Base-by-base conservation (phyloP, 768 basidiomycete species). In the Leccinum uliginosum region DNA sequence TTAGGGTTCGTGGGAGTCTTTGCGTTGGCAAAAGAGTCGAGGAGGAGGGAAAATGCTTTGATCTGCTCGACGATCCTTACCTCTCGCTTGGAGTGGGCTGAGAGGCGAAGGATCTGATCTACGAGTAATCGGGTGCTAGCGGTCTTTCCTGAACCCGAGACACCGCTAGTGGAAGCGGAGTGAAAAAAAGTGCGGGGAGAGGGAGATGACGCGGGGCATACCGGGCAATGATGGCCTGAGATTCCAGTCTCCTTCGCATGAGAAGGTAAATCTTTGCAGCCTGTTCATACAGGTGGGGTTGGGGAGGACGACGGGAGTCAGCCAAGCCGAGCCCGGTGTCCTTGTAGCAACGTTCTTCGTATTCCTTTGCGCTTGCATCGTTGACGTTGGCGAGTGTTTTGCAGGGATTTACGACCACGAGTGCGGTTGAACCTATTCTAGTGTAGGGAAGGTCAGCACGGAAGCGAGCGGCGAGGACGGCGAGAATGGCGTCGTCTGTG, bases 21-120 rank as follows among this genome's bases (percentile, higher is more conserved):
- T 60, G 86, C 82, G 61, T 80, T 79, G 48, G 85, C 85, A 69
- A 87, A 87, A 51, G 85, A 76, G 57, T 83, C 79, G 66, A 87
- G 80, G 54, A 87, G 65, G 44, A 80, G 75, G 43, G 73, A 66
- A 58, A 85, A 75, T 19, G 83, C 78, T 56, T 76, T 75, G 72
- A 86, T 74, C 64, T 83, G 84, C 50, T 83, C 80, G 17, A 79
- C 75, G 43, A 84, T 71, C 59, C 76, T 76, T 30, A 60, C 62
- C 58, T 85, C 82, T 54, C 77, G 74, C 70, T 82, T 83, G 3
- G 83, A 79, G 60, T 81, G 80, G 11, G 84, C 71, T 12, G 84
- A 82, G 14, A 86, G 78, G 19, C 83, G 79, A 27, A 87, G 76
- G 48, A 86, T 65, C 66, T 87, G 85, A 57, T 81, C 78, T 30